phyloP scores from a whole-genome alignment of 352 stramenopile species.

The Globisporangium paddicum region DNA sequence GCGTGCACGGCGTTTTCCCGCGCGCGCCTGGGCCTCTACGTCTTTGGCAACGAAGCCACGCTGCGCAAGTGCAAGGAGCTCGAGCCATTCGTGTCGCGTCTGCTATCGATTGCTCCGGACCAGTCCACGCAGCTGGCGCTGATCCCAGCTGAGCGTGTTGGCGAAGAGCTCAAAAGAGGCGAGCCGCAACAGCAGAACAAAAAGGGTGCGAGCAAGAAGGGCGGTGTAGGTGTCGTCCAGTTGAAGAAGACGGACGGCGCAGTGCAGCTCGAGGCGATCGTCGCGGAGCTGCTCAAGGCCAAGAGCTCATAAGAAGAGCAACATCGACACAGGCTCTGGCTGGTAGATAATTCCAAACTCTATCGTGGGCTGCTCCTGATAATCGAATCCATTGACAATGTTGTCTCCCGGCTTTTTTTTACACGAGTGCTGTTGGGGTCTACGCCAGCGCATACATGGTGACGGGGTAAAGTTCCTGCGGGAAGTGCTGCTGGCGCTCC shows the following conservation, averaged over 20 bases:
- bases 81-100: constrained; percentile 33
- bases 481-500: constrained; percentile 90
- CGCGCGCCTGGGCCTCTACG: constrained; percentile 92
- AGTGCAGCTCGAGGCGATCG: not conserved
- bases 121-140: constrained; percentile 33
- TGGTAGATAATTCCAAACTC: no score
- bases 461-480: constrained; percentile 93
- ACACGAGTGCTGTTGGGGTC: no score
- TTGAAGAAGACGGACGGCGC: constrained; percentile 6
- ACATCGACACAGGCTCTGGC: no score
- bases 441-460: constrained; percentile 90
- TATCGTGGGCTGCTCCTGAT: no score
- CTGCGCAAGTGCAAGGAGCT: constrained; percentile 80
- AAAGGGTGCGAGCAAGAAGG: not conserved
- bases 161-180: not conserved
- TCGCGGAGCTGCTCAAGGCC: constrained; percentile 2
- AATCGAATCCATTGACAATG: no score
- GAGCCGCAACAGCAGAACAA: constrained; percentile 4
- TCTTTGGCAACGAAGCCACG: constrained; percentile 77
- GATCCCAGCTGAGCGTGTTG: constrained; percentile 27
- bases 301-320: not conserved
- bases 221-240: not conserved
- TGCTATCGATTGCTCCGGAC: constrained; percentile 24
- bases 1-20: constrained; percentile 91
- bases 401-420: no score